Evolutionary conservation across 2,329 filamentous ascomycete genomes (phyloP).

Genomic region (Sporothrix schenckii): DNA sequence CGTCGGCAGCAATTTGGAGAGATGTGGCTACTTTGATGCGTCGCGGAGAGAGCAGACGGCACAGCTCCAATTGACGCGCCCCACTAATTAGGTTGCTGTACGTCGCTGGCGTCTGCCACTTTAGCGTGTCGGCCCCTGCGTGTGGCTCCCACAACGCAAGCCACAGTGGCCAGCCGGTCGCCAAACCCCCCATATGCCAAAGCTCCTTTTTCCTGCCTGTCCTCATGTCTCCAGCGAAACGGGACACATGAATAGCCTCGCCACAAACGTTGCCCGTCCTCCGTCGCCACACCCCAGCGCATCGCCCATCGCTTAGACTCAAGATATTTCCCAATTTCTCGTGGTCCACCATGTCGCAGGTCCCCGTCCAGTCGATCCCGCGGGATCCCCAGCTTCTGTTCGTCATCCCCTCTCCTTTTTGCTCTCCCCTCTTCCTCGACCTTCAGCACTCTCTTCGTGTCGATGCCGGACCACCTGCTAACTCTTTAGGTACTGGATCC

Average conservation of each 20-base stretch:
- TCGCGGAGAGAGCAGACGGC: constrained; percentile 7
- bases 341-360: constrained; percentile 71
- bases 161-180: neutral
- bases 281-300: constrained; percentile 1
- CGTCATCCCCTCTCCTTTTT: constrained; percentile 43
- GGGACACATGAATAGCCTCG: constrained; percentile 17
- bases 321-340: neutral
- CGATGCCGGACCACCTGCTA: neutral
- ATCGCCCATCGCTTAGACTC: neutral
- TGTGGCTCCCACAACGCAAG: constrained; percentile 22
- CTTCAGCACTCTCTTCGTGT: neutral
- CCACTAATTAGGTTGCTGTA: neutral
- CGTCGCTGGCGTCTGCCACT: neutral
- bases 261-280: neutral
- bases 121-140: constrained; percentile 4
- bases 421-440: neutral
- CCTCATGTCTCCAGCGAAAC: constrained; percentile 4
- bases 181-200: constrained; percentile 17
- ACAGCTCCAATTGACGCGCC: constrained; percentile 14
- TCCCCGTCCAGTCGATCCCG: constrained; percentile 91
- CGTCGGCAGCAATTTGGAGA: constrained; percentile 23
- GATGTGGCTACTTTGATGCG: constrained; percentile 33
- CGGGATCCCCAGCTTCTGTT: constrained; percentile 98
- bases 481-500: constrained; percentile 86
- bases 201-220: constrained; percentile 23